Conservation (phyloP, 495 filamentous ascomycete species). For the Friedmanniomyces simplex region DNA sequence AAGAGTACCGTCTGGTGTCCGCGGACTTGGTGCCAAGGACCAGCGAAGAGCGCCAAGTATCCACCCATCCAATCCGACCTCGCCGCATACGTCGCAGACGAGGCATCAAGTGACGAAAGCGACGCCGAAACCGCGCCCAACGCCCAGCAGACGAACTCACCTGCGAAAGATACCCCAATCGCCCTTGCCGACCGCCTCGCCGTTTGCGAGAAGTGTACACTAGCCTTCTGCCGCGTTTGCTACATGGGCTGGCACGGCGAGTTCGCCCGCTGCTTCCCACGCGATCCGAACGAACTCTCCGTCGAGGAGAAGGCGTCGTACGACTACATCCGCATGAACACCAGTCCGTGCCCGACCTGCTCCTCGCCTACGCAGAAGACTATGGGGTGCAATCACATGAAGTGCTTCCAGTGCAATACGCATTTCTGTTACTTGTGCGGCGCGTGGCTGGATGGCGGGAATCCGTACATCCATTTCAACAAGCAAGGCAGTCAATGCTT, state of each 20-base stretch:
- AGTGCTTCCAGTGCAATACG: constrained; percentile 74
- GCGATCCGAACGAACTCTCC: constrained; percentile 53
- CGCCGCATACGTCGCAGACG: constrained; percentile 38
- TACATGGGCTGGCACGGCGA: constrained; percentile 83
- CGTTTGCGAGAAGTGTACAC: constrained; percentile 74
- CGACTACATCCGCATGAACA: constrained; percentile 69
- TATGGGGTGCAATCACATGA: constrained; percentile 97
- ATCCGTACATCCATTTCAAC: constrained; percentile 89
- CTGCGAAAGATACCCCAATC: constrained; percentile 32
- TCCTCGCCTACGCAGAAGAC: constrained; percentile 76
- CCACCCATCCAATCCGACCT: constrained; percentile 44
- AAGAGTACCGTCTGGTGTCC: constrained; percentile 92
- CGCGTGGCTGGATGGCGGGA: constrained; percentile 64
- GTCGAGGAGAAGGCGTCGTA: constrained; percentile 75
- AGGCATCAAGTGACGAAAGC: constrained; percentile 34
- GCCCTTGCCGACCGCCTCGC: constrained; percentile 53
- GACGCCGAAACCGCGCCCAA: constrained; percentile 34
- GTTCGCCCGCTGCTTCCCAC: constrained; percentile 49
- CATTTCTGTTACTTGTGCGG: constrained; percentile 97
- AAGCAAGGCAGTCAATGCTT: constrained; percentile 55
- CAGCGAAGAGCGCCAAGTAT: constrained; percentile 71
- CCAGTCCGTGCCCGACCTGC: constrained; percentile 85
- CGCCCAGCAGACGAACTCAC: background rate
- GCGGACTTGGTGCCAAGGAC: constrained; percentile 83
- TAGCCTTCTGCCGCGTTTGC: constrained; percentile 77